These are phyloP conservation scores for Diphasiastrum complanatum DNA, from an alignment of 83 land plant species.

Conservation along the genomic window DNA sequence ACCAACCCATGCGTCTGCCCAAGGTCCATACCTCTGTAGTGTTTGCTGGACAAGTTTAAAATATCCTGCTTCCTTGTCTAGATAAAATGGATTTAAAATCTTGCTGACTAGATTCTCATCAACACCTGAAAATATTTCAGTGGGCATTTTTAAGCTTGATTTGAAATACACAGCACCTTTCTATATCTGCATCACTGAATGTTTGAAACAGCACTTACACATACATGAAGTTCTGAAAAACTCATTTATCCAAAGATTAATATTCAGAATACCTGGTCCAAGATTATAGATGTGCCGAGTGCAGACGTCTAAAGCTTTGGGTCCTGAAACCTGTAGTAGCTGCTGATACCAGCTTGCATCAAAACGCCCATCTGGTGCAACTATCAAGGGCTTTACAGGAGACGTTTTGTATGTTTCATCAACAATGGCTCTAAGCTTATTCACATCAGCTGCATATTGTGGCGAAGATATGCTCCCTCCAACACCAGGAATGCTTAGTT, in stretches of 20 bases:
- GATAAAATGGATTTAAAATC: constrained; percentile 6
- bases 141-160: neutral
- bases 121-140: neutral
- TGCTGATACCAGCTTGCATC: no score
- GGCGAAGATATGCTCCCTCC: no score
- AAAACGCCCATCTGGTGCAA: constrained; percentile 12
- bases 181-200: neutral
- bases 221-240: neutral
- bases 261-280: no score
- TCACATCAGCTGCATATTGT: constrained; percentile 11
- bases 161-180: neutral
- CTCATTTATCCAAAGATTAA: neutral
- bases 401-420: neutral
- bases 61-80: constrained; percentile 2
- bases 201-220: neutral
- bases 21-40: constrained; percentile 4
- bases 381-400: neutral
- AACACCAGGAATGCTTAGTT: no score
- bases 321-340: neutral
- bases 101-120: constrained; percentile 1
- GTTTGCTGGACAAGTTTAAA: neutral
- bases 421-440: neutral
- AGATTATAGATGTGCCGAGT: no score
- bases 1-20: constrained; percentile 15
- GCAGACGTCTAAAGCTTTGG: no score